Evolutionary conservation across 768 basidiomycete genomes (phyloP), one percentile per base, ranked within the genome.

Genomic region (Leccinum disarticulatum): DNA sequence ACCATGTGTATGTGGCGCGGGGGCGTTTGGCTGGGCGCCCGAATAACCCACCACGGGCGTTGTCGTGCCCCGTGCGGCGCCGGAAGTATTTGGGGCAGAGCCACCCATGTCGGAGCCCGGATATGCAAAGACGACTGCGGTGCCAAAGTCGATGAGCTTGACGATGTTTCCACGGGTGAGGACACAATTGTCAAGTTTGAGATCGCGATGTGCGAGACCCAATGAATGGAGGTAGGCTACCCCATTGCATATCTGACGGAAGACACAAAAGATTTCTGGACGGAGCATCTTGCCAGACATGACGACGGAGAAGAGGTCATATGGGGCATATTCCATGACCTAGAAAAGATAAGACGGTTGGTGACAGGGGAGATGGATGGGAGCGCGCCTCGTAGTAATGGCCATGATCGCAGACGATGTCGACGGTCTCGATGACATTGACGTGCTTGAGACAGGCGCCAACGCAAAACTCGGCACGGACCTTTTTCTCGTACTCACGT

Each of bases 251-350:
- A 99, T 98, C 76, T 99, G 97, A 61, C 95, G 91, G 77, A 98
- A 98, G 64, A 98, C 94, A 73, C 97, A 99, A 79, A 97, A 98
- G 56, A 98, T 95, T 76, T 99, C 96, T 54, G 95, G 95, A 25
- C 97, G 90, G 61, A 88, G 85, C 97, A 99, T 99, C 78, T 94
- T 97, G 64, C 93, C 92, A 15, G 95, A 95, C 97, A 99, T 99
- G 81, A 99, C 97, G 70, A 98, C 95, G 60, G 91, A 93, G 79
- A 99, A 99, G 58, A 99, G 87, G 77, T 99, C 97, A 70, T 87
- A 97, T 17, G 97, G 97, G 3, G 97, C 97, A 69, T 97, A 98
- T 76, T 98, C 96, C 97, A 99, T 99, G 78, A 98, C 90, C 95
- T 98, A 71, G 3, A 47, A 30, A 8, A 47, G 53, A 13, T 64